Conservation (phyloP, 2,329 filamentous ascomycete genomes). For the Exophiala dermatitidis region DNA sequence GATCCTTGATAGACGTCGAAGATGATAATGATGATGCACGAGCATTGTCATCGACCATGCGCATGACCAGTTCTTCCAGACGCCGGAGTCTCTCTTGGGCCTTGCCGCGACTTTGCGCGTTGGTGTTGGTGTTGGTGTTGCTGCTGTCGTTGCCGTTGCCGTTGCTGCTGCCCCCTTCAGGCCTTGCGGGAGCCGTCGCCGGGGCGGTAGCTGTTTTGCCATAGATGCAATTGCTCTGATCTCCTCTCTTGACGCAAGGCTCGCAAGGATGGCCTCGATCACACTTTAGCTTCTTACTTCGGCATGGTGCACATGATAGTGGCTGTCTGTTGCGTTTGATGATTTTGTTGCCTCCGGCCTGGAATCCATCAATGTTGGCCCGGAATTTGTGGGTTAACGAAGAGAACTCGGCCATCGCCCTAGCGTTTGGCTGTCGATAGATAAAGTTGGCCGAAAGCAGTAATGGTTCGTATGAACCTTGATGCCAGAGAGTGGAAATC, state of each 20-base stretch:
- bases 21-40: neutral
- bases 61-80: conserved; percentile 25
- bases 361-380: conserved; percentile 61
- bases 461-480: too few relatives aligned
- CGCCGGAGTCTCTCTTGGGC: conserved; percentile 23
- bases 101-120: conserved; percentile 6
- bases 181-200: conserved; percentile 12
- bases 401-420: conserved; percentile 20
- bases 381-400: conserved; percentile 26
- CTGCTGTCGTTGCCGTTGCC: neutral
- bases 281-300: conserved; percentile 40
- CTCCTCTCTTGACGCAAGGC: conserved; percentile 62
- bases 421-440: neutral
- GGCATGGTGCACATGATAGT: conserved; percentile 48
- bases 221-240: conserved; percentile 75
- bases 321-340: conserved; percentile 87
- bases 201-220: conserved; percentile 38
- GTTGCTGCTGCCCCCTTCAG: neutral
- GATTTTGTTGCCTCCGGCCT: conserved; percentile 39
- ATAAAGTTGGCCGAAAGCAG: too few relatives aligned
- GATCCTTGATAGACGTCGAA: neutral
- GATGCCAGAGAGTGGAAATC: too few relatives aligned
- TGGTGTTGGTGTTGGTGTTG: neutral
- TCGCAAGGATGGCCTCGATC: conserved; percentile 36
- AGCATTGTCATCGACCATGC: conserved; percentile 17